Evolutionary conservation across 495 filamentous ascomycete species (phyloP).

Genomic region (Cercophora scortea): DNA sequence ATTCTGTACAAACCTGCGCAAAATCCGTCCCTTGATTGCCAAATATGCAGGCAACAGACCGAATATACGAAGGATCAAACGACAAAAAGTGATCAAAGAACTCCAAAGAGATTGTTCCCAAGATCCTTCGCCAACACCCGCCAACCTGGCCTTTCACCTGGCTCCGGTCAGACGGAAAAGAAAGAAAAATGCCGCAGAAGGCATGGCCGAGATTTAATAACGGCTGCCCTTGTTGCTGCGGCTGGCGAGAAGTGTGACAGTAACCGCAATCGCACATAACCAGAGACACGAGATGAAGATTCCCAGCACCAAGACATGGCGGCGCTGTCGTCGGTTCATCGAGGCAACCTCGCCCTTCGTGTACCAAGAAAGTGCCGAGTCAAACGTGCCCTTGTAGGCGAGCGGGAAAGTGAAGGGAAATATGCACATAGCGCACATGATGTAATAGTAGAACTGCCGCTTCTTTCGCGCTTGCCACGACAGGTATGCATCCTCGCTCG

Average conservation of each 20-base stretch:
- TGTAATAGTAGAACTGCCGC: conserved; percentile 20
- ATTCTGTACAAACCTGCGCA: no score
- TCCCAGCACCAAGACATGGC: conserved; percentile 14
- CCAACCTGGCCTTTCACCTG: no score
- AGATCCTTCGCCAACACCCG: no score
- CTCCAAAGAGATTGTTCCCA: no score
- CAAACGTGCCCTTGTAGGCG: conserved; percentile 18
- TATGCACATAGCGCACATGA: conserved; percentile 19
- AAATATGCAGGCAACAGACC: no score
- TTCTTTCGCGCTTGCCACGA: conserved; percentile 15
- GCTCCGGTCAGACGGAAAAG: no score
- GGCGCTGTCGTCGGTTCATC: conserved; percentile 20
- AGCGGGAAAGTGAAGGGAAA: conserved; percentile 28
- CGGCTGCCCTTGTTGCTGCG: background rate
- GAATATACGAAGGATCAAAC: no score
- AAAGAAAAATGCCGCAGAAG: no score
- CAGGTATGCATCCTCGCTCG: conserved; percentile 17
- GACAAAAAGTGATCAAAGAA: no score
- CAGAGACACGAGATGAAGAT: conserved; percentile 10
- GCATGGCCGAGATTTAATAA: no score
- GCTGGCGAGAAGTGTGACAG: conserved; percentile 2
- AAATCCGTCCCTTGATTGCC: no score
- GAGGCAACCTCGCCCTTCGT: conserved; percentile 23
- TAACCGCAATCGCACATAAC: conserved; percentile 7
- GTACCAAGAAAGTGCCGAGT: conserved; percentile 21